Evolutionary conservation across 495 filamentous ascomycete genomes (phyloP).

Genomic region (Tuber melanosporum): DNA sequence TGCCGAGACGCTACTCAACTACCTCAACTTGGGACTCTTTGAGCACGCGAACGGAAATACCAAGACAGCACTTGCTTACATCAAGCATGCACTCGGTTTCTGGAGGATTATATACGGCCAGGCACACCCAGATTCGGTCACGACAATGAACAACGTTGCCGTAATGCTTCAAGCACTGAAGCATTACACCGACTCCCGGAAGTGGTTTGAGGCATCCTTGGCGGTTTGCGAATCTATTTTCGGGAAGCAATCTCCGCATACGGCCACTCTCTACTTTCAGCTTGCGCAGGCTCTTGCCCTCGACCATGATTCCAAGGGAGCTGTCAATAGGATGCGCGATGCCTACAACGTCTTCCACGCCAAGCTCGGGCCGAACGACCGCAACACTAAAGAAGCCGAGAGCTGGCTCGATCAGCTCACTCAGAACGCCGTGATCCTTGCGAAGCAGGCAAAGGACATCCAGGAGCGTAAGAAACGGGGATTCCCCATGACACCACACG

Average conservation of each 20-base stretch:
- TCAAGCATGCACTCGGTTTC: conserved; percentile 85
- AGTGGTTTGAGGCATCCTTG: conserved; percentile 94
- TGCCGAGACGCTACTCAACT: conserved; percentile 83
- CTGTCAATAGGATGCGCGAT: conserved; percentile 86
- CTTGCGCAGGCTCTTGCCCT: conserved; percentile 88
- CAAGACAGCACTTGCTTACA: conserved; percentile 70
- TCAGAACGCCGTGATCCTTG: conserved; percentile 84
- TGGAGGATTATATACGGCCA: conserved; percentile 96
- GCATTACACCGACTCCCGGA: conserved; percentile 80
- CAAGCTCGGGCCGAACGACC: conserved; percentile 76
- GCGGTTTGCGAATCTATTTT: conserved; percentile 78
- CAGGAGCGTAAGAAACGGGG: conserved; percentile 63
- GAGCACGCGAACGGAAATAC: conserved; percentile 88
- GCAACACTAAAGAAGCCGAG: conserved; percentile 91
- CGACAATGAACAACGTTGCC: conserved; percentile 96
- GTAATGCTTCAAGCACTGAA: conserved; percentile 96
- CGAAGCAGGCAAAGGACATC: conserved; percentile 82
- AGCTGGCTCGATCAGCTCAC: conserved; percentile 95
- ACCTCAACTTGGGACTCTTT: conserved; percentile 93
- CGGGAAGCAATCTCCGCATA: conserved; percentile 78
- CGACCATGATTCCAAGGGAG: conserved; percentile 82
- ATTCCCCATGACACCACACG: conserved; percentile 53
- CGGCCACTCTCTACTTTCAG: conserved; percentile 95
- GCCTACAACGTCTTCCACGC: conserved; percentile 89
- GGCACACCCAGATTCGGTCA: conserved; percentile 94